These are phyloP conservation scores for Exophiala lecanii-corni DNA, from an alignment of 2,329 filamentous ascomycete genomes.

Conservation along the genomic window DNA sequence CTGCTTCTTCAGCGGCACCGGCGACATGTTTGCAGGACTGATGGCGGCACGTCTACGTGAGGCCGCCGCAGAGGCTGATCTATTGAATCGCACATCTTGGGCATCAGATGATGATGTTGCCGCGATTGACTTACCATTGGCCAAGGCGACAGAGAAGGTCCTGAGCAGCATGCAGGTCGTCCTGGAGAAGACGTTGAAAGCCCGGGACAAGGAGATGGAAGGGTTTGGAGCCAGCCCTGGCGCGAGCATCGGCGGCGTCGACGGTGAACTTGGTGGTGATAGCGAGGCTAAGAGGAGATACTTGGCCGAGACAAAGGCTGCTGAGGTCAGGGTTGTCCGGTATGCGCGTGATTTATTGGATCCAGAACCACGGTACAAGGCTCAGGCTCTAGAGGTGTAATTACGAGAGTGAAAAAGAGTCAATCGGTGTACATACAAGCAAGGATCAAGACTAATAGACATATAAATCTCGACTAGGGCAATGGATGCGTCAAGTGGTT, in stretches of 20 bases:
- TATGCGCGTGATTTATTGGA: slow-evolving; percentile 64
- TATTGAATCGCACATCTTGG: slow-evolving; percentile 63
- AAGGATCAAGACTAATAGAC: too few relatives aligned
- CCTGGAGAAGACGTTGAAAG: slow-evolving; percentile 61
- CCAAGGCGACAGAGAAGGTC: slow-evolving; percentile 77
- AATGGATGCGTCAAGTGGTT: too few relatives aligned
- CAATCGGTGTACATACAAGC: too few relatives aligned
- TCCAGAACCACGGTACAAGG: slow-evolving; percentile 62
- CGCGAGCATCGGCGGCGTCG: slow-evolving; percentile 19
- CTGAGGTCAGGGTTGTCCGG: slow-evolving; percentile 78
- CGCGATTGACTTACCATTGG: slow-evolving; percentile 71
- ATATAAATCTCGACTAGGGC: too few relatives aligned
- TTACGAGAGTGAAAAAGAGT: too few relatives aligned
- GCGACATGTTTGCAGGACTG: slow-evolving; percentile 96
- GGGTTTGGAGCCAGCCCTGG: slow-evolving; percentile 21
- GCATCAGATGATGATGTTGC: slow-evolving; percentile 67
- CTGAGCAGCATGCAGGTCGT: slow-evolving; percentile 90
- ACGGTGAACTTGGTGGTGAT: slow-evolving; percentile 27
- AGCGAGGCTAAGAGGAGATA: slow-evolving; percentile 55
- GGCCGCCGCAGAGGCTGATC: slow-evolving; percentile 48
- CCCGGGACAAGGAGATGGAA: slow-evolving; percentile 62
- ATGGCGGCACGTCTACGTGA: slow-evolving; percentile 84
- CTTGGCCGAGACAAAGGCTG: slow-evolving; percentile 72
- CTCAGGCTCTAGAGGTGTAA: slow-evolving; percentile 36
- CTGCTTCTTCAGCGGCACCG: slow-evolving; percentile 92